Conservation (phyloP, 352 stramenopile species). For the Pythium rhizo-oryzae region DNA sequence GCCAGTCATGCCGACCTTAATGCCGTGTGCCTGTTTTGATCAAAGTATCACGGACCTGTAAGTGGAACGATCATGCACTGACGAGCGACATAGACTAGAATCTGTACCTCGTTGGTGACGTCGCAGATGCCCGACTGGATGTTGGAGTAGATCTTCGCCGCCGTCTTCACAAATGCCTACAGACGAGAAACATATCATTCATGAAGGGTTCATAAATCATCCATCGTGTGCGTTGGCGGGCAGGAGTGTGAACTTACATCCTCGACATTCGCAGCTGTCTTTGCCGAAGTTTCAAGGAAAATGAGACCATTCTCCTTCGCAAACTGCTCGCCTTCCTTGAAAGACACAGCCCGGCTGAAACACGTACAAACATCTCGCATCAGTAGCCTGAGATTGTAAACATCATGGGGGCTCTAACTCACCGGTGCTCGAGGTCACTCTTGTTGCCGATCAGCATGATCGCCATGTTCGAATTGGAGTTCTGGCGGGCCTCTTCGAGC, state of each 20-base stretch:
- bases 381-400: too few relatives aligned
- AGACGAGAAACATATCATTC: background rate
- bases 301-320: slow-evolving; percentile 99
- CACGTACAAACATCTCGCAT: too few relatives aligned
- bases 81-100: background rate
- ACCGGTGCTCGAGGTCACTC: slow-evolving; percentile 95
- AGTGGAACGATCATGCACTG: background rate
- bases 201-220: background rate
- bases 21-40: slow-evolving; percentile 69
- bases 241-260: slow-evolving; percentile 77
- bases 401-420: too few relatives aligned
- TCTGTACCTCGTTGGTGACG: slow-evolving; percentile 91
- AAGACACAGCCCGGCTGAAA: slow-evolving; percentile 90
- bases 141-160: slow-evolving; percentile 96
- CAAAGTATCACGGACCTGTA: background rate
- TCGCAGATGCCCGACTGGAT: slow-evolving; percentile 95
- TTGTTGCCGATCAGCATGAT: slow-evolving; percentile 99
- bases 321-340: slow-evolving; percentile 98
- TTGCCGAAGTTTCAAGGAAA: slow-evolving; percentile 99
- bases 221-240: background rate
- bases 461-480: slow-evolving; percentile 99
- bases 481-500: slow-evolving; percentile 98
- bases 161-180: slow-evolving; percentile 95
- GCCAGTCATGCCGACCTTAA: slow-evolving; percentile 90
- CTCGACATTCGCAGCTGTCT: slow-evolving; percentile 99